Percentiles rank a stretch among this genome's conserved stretches.
Evolutionary conservation across 148 eudicot species (phyloP).

Genomic region (Spergularia bocconei): DNA sequence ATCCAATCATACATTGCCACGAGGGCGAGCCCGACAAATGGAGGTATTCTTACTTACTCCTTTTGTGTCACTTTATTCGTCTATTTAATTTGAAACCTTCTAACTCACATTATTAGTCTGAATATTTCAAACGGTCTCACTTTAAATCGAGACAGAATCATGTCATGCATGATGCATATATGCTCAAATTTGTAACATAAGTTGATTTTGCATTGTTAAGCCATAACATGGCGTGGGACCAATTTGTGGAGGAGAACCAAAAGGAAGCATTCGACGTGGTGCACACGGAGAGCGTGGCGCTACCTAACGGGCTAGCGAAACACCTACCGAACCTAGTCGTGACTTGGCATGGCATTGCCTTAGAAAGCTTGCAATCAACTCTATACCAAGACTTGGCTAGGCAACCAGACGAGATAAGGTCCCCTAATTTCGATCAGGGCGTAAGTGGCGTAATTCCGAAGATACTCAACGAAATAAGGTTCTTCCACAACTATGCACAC

Average conservation of each 20-base stretch:
- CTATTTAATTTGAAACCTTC: too few relatives aligned
- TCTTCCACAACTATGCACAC: slow-evolving; percentile 64
- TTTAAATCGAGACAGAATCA: too few relatives aligned
- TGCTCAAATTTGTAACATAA: too few relatives aligned
- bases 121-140: too few relatives aligned
- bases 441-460: slow-evolving; percentile 60
- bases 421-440: slow-evolving; percentile 53
- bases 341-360: slow-evolving; percentile 85
- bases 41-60: slow-evolving; percentile 22
- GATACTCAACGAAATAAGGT: slow-evolving; percentile 67
- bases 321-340: slow-evolving; percentile 60
- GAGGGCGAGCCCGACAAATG: slow-evolving; percentile 62
- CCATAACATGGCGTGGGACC: slow-evolving; percentile 83
- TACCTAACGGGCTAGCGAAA: slow-evolving; percentile 61
- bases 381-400: slow-evolving; percentile 70
- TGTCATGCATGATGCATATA: too few relatives aligned
- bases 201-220: neutral
- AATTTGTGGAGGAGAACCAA: slow-evolving; percentile 57
- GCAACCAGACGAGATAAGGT: slow-evolving; percentile 49
- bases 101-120: too few relatives aligned
- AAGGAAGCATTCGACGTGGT: slow-evolving; percentile 56
- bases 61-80: too few relatives aligned
- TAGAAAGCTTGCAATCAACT: slow-evolving; percentile 66
- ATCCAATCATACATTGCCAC: slow-evolving; percentile 60
- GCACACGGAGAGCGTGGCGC: slow-evolving; percentile 83